These are phyloP conservation scores for Tulasnella sp. DNA, from an alignment of 768 basidiomycete genomes.

Conservation along the genomic window DNA sequence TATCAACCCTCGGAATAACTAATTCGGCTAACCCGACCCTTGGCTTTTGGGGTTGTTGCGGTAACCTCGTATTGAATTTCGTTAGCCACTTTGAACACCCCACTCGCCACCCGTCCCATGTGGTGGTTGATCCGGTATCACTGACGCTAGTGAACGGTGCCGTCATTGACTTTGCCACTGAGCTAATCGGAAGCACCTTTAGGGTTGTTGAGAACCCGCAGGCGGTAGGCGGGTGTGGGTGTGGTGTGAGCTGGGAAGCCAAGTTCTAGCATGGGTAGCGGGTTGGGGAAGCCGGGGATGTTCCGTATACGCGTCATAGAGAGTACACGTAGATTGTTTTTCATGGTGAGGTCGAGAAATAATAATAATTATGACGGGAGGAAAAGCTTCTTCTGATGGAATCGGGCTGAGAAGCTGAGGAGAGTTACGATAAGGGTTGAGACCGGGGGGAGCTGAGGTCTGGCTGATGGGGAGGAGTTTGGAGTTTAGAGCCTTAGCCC, in stretches of 20 bases:
- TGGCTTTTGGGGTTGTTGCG: not conserved
- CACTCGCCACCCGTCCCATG: slow-evolving; percentile 61
- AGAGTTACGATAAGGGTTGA: slow-evolving; percentile 6
- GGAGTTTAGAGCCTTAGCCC: not conserved
- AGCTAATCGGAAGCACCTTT: slow-evolving; percentile 92
- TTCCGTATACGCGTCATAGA: not conserved
- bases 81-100: slow-evolving; percentile 69
- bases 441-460: not conserved
- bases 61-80: not conserved
- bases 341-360: not conserved
- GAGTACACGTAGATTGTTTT: slow-evolving; percentile 1
- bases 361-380: not conserved
- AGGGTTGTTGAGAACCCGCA: slow-evolving; percentile 80
- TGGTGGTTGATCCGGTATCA: slow-evolving; percentile 83
- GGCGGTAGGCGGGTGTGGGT: slow-evolving; percentile 90
- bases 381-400: not conserved
- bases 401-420: not conserved
- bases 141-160: slow-evolving; percentile 81
- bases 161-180: slow-evolving; percentile 85
- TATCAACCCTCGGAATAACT: too few species aligned
- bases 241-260: slow-evolving; percentile 93
- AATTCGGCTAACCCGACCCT: too few species aligned
- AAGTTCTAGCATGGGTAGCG: slow-evolving; percentile 41
- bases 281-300: not conserved
- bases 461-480: not conserved